Base-by-base conservation (phyloP, 2,329 filamentous ascomycete genomes). In the Diaporthe longicolla region DNA sequence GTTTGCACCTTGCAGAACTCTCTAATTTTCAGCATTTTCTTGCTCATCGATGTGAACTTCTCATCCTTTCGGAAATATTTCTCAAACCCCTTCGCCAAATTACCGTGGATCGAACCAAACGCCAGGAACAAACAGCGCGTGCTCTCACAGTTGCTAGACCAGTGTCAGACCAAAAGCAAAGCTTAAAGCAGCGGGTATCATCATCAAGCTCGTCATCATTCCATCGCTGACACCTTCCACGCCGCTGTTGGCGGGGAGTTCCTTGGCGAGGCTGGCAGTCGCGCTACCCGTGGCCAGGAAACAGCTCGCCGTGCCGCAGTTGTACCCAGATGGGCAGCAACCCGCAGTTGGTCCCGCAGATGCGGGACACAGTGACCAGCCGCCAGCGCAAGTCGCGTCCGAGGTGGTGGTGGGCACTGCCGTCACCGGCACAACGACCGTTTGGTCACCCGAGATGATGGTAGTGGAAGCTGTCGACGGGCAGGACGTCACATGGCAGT, bases 401-500 rank as follows among this genome's bases (percentile, higher is more conserved):
- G 82, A 83, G 0, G 83, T 80, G 1, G 84, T 83, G 3, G 83
- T 84, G 11, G 86, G 86, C 2, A 86, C 84, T 70, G 85, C 85
- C 2, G 82, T 84, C 0, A 85, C 86, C 1, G 91, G 92, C 21
- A 94, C 90, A 0, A 93, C 91, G 37, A 98, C 85, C 0, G 95
- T 97, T 3, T 90, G 87, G 9, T 92, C 93, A 75, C 91, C 87
- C 0, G 88, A 89, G 3, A 95, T 84, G 3, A 95, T 90, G 0
- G 92, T 93, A 0, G 91, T 93, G 2, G 83, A 82, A 0, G 87
- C 79, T 0, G 87, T 84, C 0, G 90, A 83, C 0, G 94, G 93
- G 79, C 96, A 98, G 9, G 93, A 94, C 0, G 93, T 94, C 0
- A 92, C 93, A 74, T 93, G 90, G 83, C 96, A 98, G 83, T 97